A percentile compares a stretch with the other conserved stretches of the same genome.
phyloP scores from a whole-genome alignment of 257 asterid genomes.

The Solanum corneliomulleri region DNA sequence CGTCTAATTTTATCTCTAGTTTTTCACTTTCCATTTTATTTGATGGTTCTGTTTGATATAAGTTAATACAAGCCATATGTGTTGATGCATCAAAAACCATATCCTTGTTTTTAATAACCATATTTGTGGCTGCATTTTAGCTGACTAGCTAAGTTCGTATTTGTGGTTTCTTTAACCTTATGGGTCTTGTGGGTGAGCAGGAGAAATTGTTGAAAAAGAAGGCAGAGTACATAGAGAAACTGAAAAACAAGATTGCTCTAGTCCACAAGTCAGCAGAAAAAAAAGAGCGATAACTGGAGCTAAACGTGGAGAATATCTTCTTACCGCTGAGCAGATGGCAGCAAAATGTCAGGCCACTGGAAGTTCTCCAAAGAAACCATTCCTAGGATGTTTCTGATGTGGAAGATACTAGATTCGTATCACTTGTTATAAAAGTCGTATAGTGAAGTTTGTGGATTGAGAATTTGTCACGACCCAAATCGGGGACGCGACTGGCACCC shows the following conservation, averaged over 20 bases:
- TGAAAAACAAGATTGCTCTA: slow-evolving; percentile 63
- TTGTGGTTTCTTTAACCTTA: background rate
- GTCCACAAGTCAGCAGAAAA: slow-evolving; percentile 73
- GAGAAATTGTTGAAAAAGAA: slow-evolving; percentile 73
- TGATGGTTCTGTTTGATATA: background rate
- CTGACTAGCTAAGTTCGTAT: background rate
- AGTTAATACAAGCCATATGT: background rate
- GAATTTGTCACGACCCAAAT: no score
- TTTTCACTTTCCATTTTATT: background rate
- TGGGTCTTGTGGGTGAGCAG: slow-evolving; percentile 11
- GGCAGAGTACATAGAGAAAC: slow-evolving; percentile 59
- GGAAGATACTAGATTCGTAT: background rate
- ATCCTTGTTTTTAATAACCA: background rate
- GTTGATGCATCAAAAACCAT: background rate
- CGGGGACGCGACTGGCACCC: no score
- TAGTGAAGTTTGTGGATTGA: slow-evolving; percentile 19
- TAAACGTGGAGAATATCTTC: slow-evolving; percentile 72
- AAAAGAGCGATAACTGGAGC: slow-evolving; percentile 60
- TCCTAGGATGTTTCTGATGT: slow-evolving; percentile 51
- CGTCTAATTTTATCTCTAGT: background rate
- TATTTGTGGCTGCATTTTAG: background rate
- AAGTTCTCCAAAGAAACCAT: slow-evolving; percentile 65
- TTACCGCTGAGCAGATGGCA: slow-evolving; percentile 75
- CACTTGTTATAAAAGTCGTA: background rate
- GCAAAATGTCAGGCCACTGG: slow-evolving; percentile 82